These are phyloP conservation scores for Neurospora discreta DNA, from an alignment of 495 filamentous ascomycete genomes.

Conservation along the genomic window DNA sequence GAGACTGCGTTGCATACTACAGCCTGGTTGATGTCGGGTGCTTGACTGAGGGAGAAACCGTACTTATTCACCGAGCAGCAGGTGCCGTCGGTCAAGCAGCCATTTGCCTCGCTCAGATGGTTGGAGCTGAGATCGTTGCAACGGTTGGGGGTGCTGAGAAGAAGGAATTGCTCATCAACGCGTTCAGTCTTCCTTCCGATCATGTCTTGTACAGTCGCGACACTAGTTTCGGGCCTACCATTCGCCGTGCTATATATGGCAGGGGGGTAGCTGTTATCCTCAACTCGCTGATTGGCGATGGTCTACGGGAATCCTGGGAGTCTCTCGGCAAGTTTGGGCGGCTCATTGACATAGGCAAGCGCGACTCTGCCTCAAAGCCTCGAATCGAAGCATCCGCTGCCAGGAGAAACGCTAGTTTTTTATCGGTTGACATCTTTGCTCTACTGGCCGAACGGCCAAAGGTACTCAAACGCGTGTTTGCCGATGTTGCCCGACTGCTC, in stretches of 20 bases:
- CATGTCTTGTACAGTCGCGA: conserved; percentile 45
- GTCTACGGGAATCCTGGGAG: conserved; percentile 35
- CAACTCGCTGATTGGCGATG: conserved; percentile 43
- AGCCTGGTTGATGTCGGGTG: conserved; percentile 36
- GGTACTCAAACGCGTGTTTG: conserved; percentile 27
- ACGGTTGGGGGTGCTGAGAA: conserved; percentile 45
- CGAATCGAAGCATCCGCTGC: conserved; percentile 30
- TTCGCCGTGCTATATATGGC: conserved; percentile 37
- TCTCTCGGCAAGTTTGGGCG: conserved; percentile 37
- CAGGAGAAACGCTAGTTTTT: conserved; percentile 35
- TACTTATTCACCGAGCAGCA: conserved; percentile 50
- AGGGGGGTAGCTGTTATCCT: conserved; percentile 54
- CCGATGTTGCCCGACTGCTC: conserved; percentile 30
- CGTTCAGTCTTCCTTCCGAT: conserved; percentile 39
- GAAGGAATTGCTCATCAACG: conserved; percentile 35
- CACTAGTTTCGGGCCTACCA: conserved; percentile 32
- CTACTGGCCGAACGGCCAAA: conserved; percentile 29
- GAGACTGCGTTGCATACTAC: conserved; percentile 50
- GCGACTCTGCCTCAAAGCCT: conserved; percentile 27
- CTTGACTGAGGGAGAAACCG: conserved; percentile 39
- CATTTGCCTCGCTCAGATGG: conserved; percentile 41
- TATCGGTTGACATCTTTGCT: conserved; percentile 35
- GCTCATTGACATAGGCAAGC: conserved; percentile 34
- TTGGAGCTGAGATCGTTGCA: conserved; percentile 47
- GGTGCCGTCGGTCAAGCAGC: conserved; percentile 52